Evolutionary conservation across 2,329 filamentous ascomycete species (phyloP).

Genomic region (Passalora sequoiae): DNA sequence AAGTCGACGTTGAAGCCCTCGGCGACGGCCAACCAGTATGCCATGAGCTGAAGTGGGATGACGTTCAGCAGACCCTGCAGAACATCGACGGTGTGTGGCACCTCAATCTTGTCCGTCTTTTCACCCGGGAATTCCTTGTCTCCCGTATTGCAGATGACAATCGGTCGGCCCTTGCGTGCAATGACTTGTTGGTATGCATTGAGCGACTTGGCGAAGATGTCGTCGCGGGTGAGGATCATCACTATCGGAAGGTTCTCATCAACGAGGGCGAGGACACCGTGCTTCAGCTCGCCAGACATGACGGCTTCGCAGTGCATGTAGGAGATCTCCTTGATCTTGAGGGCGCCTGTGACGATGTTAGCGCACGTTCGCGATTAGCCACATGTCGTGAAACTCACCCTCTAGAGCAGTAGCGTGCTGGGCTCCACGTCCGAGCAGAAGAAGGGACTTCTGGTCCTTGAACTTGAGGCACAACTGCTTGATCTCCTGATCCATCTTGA

Average conservation of each 20-base stretch:
- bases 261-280: slow-evolving; percentile 93
- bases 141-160: slow-evolving; percentile 92
- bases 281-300: slow-evolving; percentile 99
- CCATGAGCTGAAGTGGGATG: slow-evolving; percentile 93
- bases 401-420: slow-evolving; percentile 97
- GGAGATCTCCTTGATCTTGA: slow-evolving; percentile 99
- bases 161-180: slow-evolving; percentile 90
- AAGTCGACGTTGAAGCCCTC: slow-evolving; percentile 98
- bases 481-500: slow-evolving; percentile 87
- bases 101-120: slow-evolving; percentile 94
- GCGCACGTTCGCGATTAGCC: slow-evolving; percentile 4
- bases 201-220: slow-evolving; percentile 96
- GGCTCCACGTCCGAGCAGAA: slow-evolving; percentile 88
- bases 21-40: slow-evolving; percentile 96
- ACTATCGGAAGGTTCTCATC: slow-evolving; percentile 99
- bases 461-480: slow-evolving; percentile 92
- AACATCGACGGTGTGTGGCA: slow-evolving; percentile 90
- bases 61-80: slow-evolving; percentile 97
- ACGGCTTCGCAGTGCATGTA: slow-evolving; percentile 99
- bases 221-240: slow-evolving; percentile 96
- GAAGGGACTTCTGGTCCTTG: slow-evolving; percentile 94
- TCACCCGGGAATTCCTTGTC: slow-evolving; percentile 85
- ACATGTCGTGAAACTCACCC: slow-evolving; percentile 46
- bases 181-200: slow-evolving; percentile 99
- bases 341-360: slow-evolving; percentile 54